These are phyloP conservation scores for Amanita brunnescens DNA, from an alignment of 768 basidiomycete genomes.

Conservation along the genomic window DNA sequence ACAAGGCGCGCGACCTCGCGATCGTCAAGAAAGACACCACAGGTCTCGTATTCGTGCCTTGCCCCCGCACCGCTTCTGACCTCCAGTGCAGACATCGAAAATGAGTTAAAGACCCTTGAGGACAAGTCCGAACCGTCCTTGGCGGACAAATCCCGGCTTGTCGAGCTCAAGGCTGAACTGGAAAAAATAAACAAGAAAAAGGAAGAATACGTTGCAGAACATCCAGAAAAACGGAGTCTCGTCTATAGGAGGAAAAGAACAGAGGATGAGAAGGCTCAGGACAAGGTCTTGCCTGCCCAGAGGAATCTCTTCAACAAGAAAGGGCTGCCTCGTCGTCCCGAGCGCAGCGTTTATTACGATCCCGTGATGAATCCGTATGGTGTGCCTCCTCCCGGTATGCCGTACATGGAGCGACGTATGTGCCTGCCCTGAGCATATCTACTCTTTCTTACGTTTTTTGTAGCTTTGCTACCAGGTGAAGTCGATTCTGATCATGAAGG, in stretches of 20 bases:
- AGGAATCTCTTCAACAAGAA: slow-evolving; percentile 73
- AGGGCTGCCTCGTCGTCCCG: slow-evolving; percentile 85
- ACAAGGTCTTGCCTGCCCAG: slow-evolving; percentile 37
- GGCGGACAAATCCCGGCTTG: slow-evolving; percentile 58
- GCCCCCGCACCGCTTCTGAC: not conserved
- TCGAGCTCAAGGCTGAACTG: slow-evolving; percentile 68
- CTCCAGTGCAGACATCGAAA: slow-evolving; percentile 56
- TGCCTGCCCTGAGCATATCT: slow-evolving; percentile 9
- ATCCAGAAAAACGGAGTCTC: slow-evolving; percentile 84
- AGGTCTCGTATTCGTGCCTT: too few species aligned
- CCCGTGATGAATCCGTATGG: slow-evolving; percentile 90
- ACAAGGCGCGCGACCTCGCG: slow-evolving; percentile 80
- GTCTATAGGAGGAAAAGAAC: slow-evolving; percentile 59
- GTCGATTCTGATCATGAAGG: slow-evolving; percentile 49
- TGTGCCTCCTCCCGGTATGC: slow-evolving; percentile 93
- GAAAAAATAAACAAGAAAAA: slow-evolving; percentile 80
- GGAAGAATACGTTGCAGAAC: slow-evolving; percentile 84
- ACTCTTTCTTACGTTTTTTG: slow-evolving; percentile 3
- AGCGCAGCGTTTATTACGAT: slow-evolving; percentile 88
- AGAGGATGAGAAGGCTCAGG: slow-evolving; percentile 35
- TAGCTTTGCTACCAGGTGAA: slow-evolving; percentile 60
- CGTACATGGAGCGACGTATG: slow-evolving; percentile 84
- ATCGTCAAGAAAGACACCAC: slow-evolving; percentile 90
- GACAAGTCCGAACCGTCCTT: slow-evolving; percentile 27
- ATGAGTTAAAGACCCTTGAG: slow-evolving; percentile 67